Base-by-base conservation (phyloP, 768 basidiomycete species). In the Terana coerulea region DNA sequence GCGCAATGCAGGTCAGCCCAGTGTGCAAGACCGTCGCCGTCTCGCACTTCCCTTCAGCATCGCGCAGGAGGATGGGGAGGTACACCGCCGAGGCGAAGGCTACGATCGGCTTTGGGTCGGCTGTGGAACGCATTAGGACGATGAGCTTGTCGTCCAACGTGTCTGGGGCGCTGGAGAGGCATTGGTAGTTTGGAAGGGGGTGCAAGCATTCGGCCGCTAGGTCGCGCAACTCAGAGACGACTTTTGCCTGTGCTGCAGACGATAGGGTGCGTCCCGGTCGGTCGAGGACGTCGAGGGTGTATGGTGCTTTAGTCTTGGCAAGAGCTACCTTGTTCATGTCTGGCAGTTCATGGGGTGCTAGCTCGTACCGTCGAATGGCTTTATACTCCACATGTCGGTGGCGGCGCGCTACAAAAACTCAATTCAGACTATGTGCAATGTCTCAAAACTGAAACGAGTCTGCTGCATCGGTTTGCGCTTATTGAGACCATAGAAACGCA, bases 71-170 rank as follows among this genome's bases (percentile, higher is more conserved):
- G 5, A 53, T 33, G 22, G 44, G 6, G 45, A 53, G 45, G 43
- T 46, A 40, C 17, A 53, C 45, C 29, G 52, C 45, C n/a, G 52
- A 53, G 29, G 47, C 34, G 46, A 53, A 53, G 3, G 50, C 50
- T n/a, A 34, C 30, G 12, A 51, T 42, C 9, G 26, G 35, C 3
- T 24, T 28, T 17, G 41, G 12, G 17, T n/a, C 11, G 19, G n/a
- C n/a, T n/a, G 10, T 15, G 35, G 19, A 11, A 28, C 43, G 44
- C 19, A 25, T 12, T 10, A 46, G 25, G 14, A 36, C 42, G 33
- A 52, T 37, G 51, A 46, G 42, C 28, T 53, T 53, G 37, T 53
- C 35, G 39, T 53, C 31, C 3, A 53, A 36, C 10, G 52, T 24
- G 28, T 45, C 17, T 4, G 52, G 35, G 10, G 17, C 35, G 25